Percentiles rank a stretch among this genome's conserved stretches.
phyloP scores from a whole-genome alignment of 768 basidiomycete species.

The Nevesoporus exiguus region DNA sequence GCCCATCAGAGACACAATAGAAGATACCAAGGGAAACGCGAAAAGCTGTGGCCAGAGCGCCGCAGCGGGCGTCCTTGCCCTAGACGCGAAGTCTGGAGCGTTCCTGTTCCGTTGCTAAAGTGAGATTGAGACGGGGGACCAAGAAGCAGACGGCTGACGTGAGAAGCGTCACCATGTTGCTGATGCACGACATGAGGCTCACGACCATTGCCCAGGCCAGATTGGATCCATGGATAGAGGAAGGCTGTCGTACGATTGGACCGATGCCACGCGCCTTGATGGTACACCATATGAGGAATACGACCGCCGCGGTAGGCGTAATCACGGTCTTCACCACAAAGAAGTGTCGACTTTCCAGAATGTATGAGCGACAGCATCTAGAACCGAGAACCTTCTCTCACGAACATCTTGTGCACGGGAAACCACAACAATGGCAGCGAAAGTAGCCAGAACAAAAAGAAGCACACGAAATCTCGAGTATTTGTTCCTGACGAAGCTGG shows the following conservation, averaged over 20 bases:
- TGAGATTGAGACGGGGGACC: conserved; percentile 12
- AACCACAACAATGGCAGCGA: conserved; percentile 80
- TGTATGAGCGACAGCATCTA: conserved; percentile 2
- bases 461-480: conserved; percentile 73
- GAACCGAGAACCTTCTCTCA: conserved; percentile 13
- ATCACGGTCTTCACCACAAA: conserved; percentile 78
- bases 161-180: conserved; percentile 74
- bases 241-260: conserved; percentile 64
- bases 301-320: conserved; percentile 64
- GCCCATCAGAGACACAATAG: conserved; percentile 72
- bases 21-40: conserved; percentile 69
- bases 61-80: conserved; percentile 51
- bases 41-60: conserved; percentile 66
- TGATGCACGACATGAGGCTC: conserved; percentile 73
- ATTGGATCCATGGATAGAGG: conserved; percentile 59
- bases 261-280: conserved; percentile 75
- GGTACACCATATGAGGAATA: conserved; percentile 77
- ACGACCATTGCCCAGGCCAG: conserved; percentile 75
- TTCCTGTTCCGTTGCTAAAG: conserved; percentile 40
- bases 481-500: conserved; percentile 72
- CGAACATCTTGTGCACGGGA: conserved; percentile 76
- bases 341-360: conserved; percentile 56
- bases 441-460: conserved; percentile 85
- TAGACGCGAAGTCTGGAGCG: conserved; percentile 75
- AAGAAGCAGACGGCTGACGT: conserved; percentile 40